These are phyloP conservation scores for Fusarium neocosmosporiellum DNA, from an alignment of 2,329 filamentous ascomycete species.

Conservation along the genomic window DNA sequence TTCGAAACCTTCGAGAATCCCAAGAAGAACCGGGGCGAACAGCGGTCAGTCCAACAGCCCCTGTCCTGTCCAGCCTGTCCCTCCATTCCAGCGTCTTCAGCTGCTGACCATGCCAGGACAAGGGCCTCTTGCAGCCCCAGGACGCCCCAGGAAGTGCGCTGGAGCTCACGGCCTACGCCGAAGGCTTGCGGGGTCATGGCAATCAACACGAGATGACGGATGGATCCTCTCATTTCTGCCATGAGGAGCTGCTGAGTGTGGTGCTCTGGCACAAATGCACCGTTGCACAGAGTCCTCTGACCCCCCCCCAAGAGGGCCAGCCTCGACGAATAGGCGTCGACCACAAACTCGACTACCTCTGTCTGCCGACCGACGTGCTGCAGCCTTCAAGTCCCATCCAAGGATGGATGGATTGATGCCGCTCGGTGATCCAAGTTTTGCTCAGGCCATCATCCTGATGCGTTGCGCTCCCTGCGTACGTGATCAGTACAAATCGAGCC, in stretches of 20 bases:
- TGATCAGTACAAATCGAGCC: slow-evolving; percentile 35
- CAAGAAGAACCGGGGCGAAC: slow-evolving; percentile 43
- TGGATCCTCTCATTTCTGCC: slow-evolving; percentile 44
- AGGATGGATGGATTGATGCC: neutral
- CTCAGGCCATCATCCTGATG: slow-evolving; percentile 5
- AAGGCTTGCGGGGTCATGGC: slow-evolving; percentile 41
- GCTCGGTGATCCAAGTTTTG: neutral
- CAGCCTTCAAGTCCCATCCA: slow-evolving; percentile 2
- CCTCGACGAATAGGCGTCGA: slow-evolving; percentile 8
- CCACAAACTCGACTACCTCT: neutral
- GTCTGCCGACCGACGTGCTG: slow-evolving; percentile 29
- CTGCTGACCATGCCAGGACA: slow-evolving; percentile 33
- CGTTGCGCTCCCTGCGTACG: slow-evolving; percentile 28
- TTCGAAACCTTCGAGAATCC: slow-evolving; percentile 48
- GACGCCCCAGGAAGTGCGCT: slow-evolving; percentile 24
- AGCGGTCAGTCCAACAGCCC: slow-evolving; percentile 42
- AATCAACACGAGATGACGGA: slow-evolving; percentile 47
- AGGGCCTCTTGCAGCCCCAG: slow-evolving; percentile 29
- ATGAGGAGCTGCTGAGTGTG: slow-evolving; percentile 7
- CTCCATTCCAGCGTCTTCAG: slow-evolving; percentile 34
- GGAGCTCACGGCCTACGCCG: slow-evolving; percentile 40
- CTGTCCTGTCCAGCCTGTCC: slow-evolving; percentile 24
- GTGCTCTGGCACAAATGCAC: slow-evolving; percentile 2
- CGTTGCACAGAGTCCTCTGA: slow-evolving; percentile 11
- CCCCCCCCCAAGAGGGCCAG: slow-evolving; percentile 8